phyloP scores from a whole-genome alignment of 495 filamentous ascomycete species.

The Sordaria brevicollis region DNA sequence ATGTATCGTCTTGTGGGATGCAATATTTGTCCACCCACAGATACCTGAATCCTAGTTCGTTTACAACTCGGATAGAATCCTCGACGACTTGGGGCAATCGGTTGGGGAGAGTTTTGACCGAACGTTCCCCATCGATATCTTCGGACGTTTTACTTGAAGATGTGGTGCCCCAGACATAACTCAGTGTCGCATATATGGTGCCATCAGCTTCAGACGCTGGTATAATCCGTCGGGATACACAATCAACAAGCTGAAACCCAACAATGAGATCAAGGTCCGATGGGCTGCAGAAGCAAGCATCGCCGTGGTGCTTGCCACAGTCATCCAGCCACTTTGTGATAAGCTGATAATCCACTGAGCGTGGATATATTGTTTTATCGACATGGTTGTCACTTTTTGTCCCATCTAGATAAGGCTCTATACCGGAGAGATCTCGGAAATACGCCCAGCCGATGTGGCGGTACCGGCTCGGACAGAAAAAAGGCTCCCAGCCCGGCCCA shows the following conservation, averaged over 20 bases:
- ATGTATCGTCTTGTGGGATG: conserved; percentile 6
- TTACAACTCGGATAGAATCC: conserved; percentile 16
- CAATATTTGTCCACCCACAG: conserved; percentile 22
- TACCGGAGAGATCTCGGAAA: background rate
- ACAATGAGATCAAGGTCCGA: rapidly evolving
- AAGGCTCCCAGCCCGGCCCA: background rate
- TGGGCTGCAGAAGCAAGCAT: background rate
- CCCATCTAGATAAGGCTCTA: too few species aligned
- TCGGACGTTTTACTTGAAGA: background rate
- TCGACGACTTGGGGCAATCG: conserved; percentile 6
- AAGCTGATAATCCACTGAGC: background rate
- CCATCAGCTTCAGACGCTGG: background rate
- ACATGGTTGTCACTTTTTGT: too few species aligned
- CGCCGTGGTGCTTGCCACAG: background rate
- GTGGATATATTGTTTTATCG: background rate
- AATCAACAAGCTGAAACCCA: background rate
- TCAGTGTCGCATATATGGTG: background rate
- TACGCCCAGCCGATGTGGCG: background rate
- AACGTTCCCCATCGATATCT: background rate
- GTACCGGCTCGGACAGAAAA: too few species aligned
- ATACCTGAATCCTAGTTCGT: conserved; percentile 14
- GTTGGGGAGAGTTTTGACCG: background rate
- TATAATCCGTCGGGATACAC: background rate
- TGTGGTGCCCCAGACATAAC: background rate
- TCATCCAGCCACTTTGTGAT: background rate